Evolutionary conservation across 495 filamentous ascomycete species (phyloP), one percentile per base, ranked within the genome.

Genomic region (Terfezia claveryi): DNA sequence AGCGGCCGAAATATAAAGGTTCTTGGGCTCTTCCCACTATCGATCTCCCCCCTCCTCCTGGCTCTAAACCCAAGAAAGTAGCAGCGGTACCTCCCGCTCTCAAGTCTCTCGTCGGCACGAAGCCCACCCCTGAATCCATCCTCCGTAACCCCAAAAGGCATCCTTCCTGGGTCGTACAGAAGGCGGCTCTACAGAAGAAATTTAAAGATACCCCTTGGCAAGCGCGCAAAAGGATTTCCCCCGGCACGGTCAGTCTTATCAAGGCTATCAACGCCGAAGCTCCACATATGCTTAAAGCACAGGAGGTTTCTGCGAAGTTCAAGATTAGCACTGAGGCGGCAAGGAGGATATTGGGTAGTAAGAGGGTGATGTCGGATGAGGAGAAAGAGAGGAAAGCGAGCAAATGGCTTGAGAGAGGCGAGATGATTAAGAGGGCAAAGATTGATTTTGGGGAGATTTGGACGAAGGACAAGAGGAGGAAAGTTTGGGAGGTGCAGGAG

Each of bases 191-290:
- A 16, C 69, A 77, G 54, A 61, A 72, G 36, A 94, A 95, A 63
- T 93, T 95, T 60, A 74, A 77, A 1, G 66, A 60, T 0, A 69
- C 73, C 8, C 79, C 80, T 8, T 98, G 89, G 87, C 70, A 73
- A 44, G 87, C 91, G 23, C 72, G 72, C 27, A 96, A 92, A 69
- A 79, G 79, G 55, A 77, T 98, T 1, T 96, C 91, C 0, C 91
- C 89, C 0, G 88, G 94, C 66, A 84, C 89, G 10, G 64, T 93
- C 10, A 81, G 87, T 14, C 87, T 86, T 32, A 94, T 96, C 56
- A 79, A 84, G 17, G 77, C 80, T 36, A 71, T 98, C 23, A 76
- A 93, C 64, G 67, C 73, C 2, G 76, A 84, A 58, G 78, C 83
- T 50, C 87, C 91, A 0, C 74, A 82, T 1, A 67, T 71, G 52